These are phyloP conservation scores for Verruconis gallopava DNA, from an alignment of 2,329 filamentous ascomycete genomes.

Conservation along the genomic window DNA sequence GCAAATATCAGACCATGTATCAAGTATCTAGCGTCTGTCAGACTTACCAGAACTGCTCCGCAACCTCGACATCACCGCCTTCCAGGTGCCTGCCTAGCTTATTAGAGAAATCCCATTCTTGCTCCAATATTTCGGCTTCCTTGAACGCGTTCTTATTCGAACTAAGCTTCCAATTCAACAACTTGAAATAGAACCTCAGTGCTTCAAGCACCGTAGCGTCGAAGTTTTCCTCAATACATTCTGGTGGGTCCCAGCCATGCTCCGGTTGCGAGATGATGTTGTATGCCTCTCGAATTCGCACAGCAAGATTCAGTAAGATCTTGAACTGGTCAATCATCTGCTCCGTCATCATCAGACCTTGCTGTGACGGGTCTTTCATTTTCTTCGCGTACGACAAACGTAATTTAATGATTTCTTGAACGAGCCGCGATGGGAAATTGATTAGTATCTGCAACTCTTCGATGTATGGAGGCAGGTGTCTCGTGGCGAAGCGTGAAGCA, in stretches of 20 bases:
- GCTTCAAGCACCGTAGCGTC: constrained; percentile 85
- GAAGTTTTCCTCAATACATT: constrained; percentile 93
- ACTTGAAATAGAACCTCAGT: constrained; percentile 95
- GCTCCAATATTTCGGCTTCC: constrained; percentile 90
- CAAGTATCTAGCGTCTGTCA: not conserved
- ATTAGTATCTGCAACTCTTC: constrained; percentile 92
- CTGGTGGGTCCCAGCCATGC: constrained; percentile 86
- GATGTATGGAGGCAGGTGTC: constrained; percentile 89
- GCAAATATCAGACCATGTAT: constrained; percentile 16
- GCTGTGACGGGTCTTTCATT: constrained; percentile 88
- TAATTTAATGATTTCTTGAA: constrained; percentile 91
- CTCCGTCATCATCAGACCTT: constrained; percentile 86
- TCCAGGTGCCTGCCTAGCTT: constrained; percentile 84
- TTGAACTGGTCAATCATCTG: constrained; percentile 98
- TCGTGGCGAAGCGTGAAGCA: constrained; percentile 68
- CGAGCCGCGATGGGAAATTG: constrained; percentile 90
- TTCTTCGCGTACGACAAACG: constrained; percentile 83
- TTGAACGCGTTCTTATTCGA: constrained; percentile 99
- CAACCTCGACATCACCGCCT: constrained; percentile 88
- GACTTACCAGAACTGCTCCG: constrained; percentile 74
- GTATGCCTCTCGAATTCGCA: constrained; percentile 85
- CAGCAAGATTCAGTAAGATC: constrained; percentile 79
- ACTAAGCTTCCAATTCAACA: constrained; percentile 94
- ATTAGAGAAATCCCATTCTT: constrained; percentile 97
- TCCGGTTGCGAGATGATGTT: constrained; percentile 72